Percentiles rank a stretch among this genome's conserved stretches.
Evolutionary conservation across 75 land plant species (phyloP).

Genomic region (Larix kaempferi): DNA sequence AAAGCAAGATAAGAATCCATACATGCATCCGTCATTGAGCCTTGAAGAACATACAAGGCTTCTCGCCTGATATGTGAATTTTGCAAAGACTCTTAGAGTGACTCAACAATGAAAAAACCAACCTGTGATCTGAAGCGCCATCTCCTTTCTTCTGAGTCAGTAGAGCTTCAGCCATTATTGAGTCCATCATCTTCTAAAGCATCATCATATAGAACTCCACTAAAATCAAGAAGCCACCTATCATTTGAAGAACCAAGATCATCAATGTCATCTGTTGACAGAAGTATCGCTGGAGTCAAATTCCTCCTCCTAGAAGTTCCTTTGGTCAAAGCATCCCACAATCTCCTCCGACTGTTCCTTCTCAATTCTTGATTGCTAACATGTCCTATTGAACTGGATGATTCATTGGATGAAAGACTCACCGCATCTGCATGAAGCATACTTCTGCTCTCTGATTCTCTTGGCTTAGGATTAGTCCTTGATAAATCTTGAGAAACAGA

Average conservation of each 20-base stretch:
- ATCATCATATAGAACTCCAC: constrained; percentile 36
- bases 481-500: not conserved
- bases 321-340: constrained; percentile 86
- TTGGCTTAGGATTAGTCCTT: not conserved
- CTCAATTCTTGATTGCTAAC: constrained; percentile 41
- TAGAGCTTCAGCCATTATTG: constrained; percentile 31
- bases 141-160: constrained; percentile 38
- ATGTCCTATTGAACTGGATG: constrained; percentile 15
- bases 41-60: not conserved
- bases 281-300: constrained; percentile 32
- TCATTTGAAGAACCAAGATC: constrained; percentile 34
- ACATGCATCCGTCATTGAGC: constrained; percentile 5
- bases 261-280: constrained; percentile 43
- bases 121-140: constrained; percentile 79
- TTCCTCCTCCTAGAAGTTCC: constrained; percentile 51
- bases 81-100: not conserved
- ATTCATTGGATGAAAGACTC: not conserved
- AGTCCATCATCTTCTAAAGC: constrained; percentile 37
- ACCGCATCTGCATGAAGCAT: not conserved
- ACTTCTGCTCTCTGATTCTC: constrained; percentile 5
- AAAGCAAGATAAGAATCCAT: constrained; percentile 1
- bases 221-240: constrained; percentile 53
- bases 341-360: constrained; percentile 67
- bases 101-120: constrained; percentile 7
- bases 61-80: not conserved